Evolutionary conservation across 208 protist genomes (phyloP).

Genomic region (Crithidia fasciculata): DNA sequence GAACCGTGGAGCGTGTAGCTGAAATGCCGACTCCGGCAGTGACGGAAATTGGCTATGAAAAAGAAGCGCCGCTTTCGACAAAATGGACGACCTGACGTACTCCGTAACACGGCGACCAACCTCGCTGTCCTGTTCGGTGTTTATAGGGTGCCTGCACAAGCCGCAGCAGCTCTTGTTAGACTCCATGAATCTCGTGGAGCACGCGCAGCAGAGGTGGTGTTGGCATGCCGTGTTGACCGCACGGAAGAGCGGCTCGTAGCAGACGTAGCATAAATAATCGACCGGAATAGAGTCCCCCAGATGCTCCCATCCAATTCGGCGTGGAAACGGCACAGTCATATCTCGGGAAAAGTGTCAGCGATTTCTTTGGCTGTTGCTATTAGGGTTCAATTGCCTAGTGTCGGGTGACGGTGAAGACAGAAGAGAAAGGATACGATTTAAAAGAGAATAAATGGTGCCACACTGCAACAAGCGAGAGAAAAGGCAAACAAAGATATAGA

Average conservation of each 20-base stretch:
- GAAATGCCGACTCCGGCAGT: background rate
- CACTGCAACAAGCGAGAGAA: too few species aligned
- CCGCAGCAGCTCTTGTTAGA: background rate
- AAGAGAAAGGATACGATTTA: too few species aligned
- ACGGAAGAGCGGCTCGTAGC: background rate
- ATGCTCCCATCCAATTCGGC: too few species aligned
- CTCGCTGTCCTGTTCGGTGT: background rate
- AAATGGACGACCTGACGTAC: background rate
- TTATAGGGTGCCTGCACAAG: background rate
- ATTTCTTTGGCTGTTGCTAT: too few species aligned
- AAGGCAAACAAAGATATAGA: too few species aligned
- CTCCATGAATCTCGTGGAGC: background rate
- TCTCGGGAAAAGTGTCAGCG: too few species aligned
- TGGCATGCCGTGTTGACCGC: background rate
- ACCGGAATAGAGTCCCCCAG: background rate
- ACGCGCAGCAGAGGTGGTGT: background rate
- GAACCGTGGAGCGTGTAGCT: background rate
- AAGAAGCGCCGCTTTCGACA: background rate
- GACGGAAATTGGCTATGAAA: background rate
- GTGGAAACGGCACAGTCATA: too few species aligned
- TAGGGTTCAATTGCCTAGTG: too few species aligned
- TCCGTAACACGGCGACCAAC: background rate
- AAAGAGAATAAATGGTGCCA: too few species aligned
- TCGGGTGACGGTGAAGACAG: too few species aligned
- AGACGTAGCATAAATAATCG: background rate